phyloP scores from a whole-genome alignment of 2,329 filamentous ascomycete genomes.

The Alternaria sp. region DNA sequence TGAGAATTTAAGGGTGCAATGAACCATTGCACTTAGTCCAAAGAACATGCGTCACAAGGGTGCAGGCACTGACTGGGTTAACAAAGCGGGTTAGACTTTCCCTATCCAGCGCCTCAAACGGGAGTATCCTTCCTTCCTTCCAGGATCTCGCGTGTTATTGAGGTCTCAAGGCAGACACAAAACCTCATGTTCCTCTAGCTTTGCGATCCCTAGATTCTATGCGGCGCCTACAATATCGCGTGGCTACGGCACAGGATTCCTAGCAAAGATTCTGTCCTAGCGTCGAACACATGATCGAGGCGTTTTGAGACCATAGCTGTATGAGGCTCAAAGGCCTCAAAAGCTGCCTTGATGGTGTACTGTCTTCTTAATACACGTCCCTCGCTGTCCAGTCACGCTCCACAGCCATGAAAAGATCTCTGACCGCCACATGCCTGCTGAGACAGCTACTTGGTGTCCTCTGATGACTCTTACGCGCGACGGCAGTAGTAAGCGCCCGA shows the following conservation, averaged over 20 bases:
- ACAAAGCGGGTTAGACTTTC: not conserved
- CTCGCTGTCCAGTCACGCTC: constrained; percentile 44
- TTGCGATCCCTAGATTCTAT: not conserved
- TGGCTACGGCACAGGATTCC: not conserved
- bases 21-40: not conserved
- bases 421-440: constrained; percentile 37
- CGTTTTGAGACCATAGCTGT: not conserved
- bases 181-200: not conserved
- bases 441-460: constrained; percentile 40
- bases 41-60: not conserved
- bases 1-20: not conserved
- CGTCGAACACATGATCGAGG: not conserved
- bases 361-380: not conserved
- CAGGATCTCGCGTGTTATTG: not conserved
- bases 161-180: not conserved
- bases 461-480: constrained; percentile 28
- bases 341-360: not conserved
- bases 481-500: constrained; percentile 22
- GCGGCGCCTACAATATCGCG: not conserved
- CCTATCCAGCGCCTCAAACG: not conserved
- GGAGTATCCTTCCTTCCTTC: not conserved
- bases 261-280: not conserved
- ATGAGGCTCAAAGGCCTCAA: not conserved
- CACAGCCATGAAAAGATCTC: constrained; percentile 50
- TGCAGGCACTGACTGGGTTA: constrained; percentile 2